Evolutionary conservation across 129 eudicot species (phyloP).

Genomic region (Pseudognaphalium luteoalbum): DNA sequence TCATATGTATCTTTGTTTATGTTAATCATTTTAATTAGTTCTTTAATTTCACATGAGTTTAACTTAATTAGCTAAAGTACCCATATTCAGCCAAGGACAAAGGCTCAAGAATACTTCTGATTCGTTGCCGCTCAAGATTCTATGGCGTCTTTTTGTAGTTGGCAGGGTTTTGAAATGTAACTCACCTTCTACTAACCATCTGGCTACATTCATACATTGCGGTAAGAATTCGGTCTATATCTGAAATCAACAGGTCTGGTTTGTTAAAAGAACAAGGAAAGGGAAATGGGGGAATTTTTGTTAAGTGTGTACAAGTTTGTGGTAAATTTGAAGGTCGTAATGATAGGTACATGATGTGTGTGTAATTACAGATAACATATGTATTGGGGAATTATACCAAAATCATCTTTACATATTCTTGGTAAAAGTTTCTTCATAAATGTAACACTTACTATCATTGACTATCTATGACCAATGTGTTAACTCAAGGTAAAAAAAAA

Average conservation of each 20-base stretch:
- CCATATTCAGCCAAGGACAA: neutral
- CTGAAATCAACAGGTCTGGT: neutral
- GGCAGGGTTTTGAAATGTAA: neutral
- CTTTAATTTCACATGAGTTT: neutral
- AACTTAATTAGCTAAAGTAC: neutral
- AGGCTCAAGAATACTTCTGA: neutral
- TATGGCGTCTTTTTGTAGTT: neutral
- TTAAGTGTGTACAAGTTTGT: neutral
- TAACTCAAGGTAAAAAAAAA: constrained; percentile 32
- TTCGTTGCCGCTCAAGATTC: constrained; percentile 17
- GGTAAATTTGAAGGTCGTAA: neutral
- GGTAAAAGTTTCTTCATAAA: constrained; percentile 40
- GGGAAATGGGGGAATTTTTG: neutral
- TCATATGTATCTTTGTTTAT: constrained; percentile 20
- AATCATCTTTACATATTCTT: constrained; percentile 37
- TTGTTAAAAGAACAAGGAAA: neutral
- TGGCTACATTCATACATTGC: neutral
- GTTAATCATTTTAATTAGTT: neutral
- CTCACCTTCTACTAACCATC: constrained; percentile 3
- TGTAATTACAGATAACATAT: constrained; percentile 4
- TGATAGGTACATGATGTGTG: constrained; percentile 23
- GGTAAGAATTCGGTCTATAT: neutral
- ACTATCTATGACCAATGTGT: constrained; percentile 31
- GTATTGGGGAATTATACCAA: constrained; percentile 30
- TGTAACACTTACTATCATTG: constrained; percentile 33